Base-by-base conservation (phyloP, 208 protist genomes). In the Phytomonas francai region DNA sequence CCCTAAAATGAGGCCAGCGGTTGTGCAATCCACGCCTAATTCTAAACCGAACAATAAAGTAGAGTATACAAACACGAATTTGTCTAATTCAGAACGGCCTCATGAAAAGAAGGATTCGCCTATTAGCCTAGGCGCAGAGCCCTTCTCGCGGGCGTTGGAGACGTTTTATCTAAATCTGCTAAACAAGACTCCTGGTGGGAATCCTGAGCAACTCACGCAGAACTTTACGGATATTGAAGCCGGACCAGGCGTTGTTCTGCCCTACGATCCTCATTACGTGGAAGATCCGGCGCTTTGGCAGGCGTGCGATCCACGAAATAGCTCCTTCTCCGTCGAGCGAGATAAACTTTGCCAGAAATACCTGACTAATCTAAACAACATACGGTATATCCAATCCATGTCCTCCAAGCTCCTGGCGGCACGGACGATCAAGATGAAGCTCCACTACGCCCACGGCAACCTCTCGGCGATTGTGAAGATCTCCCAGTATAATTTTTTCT, bases 401-500 rank as follows among this genome's bases (percentile, higher is more conserved):
- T 70, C 84, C 16, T 82, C 81, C 14, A 71, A 65, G 5, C 80
- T 92, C 4, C 61, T 87, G 51, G 68, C 85, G 34, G 88, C 84
- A 0, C 77, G 88, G 25, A 94, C 88, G 0, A 94, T 94, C 63
- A 94, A 94, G 73, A 80, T 92, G 67, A 77, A 79, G 34, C 49
- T 94, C 25, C 71, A 39, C 34, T 94, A 94, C 63, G 84, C 83
- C 16, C 88, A 94, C 70, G 76, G 81, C 69, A 80, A 81, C 67
- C 82, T 94, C 63, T 72, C 79, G 34, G 74, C 83, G 25, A 89
- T 94, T 57, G 82, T 94, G 22, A 94, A 94, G 70, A 70, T 94
- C 6, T 84, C 88, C 19, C 88, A 94, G 72, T 61, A 72, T 12
- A 92, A 92, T 64, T 94, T 94, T 71, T 72, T 81, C 62, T 91